Percentiles rank a stretch among this genome's conserved stretches.
Conservation (phyloP, 495 filamentous ascomycete species). For the Xylaria scruposa region DNA sequence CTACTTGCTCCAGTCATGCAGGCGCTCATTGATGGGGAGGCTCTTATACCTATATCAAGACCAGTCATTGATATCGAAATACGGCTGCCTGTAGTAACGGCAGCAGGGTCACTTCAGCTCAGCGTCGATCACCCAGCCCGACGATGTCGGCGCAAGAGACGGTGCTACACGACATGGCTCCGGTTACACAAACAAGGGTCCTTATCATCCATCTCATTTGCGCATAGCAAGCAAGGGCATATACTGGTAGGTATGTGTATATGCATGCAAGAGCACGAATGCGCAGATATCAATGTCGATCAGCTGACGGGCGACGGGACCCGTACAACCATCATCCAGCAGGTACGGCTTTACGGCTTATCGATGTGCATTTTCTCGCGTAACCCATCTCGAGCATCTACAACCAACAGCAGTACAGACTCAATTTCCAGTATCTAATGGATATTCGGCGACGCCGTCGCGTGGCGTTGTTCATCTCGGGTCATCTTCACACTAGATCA, state of each 20-base stretch:
- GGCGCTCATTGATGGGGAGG: too few species aligned
- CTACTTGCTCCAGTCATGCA: not conserved
- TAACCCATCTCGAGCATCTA: not conserved
- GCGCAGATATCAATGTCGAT: slow-evolving; percentile 10
- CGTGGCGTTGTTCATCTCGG: not conserved
- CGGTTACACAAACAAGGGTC: not conserved
- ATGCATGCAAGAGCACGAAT: not conserved
- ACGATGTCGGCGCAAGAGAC: not conserved
- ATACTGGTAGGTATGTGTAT: too few species aligned
- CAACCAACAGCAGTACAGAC: not conserved
- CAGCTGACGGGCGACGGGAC: slow-evolving; percentile 8
- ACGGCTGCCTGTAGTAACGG: not conserved
- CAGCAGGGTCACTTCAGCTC: not conserved
- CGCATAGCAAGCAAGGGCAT: not conserved
- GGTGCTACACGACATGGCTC: not conserved
- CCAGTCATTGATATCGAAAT: not conserved
- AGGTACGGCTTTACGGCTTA: not conserved
- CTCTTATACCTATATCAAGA: too few species aligned
- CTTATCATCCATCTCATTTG: not conserved
- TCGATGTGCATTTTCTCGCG: not conserved
- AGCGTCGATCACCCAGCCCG: not conserved
- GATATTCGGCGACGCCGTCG: slow-evolving; percentile 11
- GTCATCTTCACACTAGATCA: not conserved
- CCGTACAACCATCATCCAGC: not conserved
- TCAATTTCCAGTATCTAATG: not conserved